Evolutionary conservation across 495 filamentous ascomycete genomes (phyloP), one percentile per base, ranked within the genome.

Genomic region (Chaetomium fimeti): DNA sequence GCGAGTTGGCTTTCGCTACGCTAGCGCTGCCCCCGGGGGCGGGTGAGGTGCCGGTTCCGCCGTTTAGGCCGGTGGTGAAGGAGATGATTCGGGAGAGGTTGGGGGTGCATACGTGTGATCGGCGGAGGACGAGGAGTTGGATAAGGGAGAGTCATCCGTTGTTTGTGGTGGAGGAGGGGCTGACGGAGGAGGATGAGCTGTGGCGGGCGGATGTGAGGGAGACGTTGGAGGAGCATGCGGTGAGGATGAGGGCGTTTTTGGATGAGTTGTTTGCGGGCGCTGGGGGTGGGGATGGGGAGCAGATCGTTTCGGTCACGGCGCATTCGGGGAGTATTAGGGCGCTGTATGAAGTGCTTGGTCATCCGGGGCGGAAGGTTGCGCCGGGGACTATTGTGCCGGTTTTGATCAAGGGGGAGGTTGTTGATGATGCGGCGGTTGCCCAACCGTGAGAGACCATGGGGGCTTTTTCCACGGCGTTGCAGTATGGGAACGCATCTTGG

Each of bases 301-400:
- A 32, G 5, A 40, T 32, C 32, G 24, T 56, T 32, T 40, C 32
- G 32, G 24, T 56, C 54, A 56, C 54, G 29, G 54, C 54, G 1
- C 54, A 56, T 20, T 56, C 54, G n/a, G 54, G 54, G n/a, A 20
- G 20, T 32, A 24, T 24, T n/a, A 25, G 11, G 7, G n/a, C 5
- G 32, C 54, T 56, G 6, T 32, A 40, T n/a, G 29, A 20, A 1
- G 54, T 32, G 2, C 29, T 56, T 3, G 38, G 38, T 20, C 54
- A 56, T 32, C 54, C 32, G n/a, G 29, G 32, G 9, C 24, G 40
- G 32, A n/a, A 32, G n/a, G 32, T 56, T n/a, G 29, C 54, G 8
- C 38, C 54, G 29, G 54, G 54, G n/a, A n/a, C 38, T n/a, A 56
- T 56, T 32, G 40, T 56, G 20, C 54, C 54, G 18, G 54, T 56